Evolutionary conservation across 2,329 filamentous ascomycete species (phyloP), one percentile per base, ranked within the genome.

Genomic region (Venturia aucupariae): DNA sequence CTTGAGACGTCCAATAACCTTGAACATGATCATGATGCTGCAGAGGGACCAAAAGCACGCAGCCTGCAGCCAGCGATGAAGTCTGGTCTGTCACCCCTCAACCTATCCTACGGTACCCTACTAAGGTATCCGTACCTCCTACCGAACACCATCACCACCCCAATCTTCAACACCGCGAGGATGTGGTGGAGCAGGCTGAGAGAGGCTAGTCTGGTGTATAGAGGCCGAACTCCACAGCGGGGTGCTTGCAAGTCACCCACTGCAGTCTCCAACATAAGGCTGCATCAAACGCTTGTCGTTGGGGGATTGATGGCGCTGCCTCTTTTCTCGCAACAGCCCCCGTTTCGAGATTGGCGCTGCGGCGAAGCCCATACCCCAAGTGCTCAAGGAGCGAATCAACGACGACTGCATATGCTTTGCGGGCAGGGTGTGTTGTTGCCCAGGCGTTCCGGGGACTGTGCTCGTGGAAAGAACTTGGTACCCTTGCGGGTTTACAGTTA

Each of bases 1-100:
- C 59, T 41, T 60, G 59, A 60, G 59, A 60, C 59, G 59, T 57
- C 30, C 35, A 57, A 57, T 57, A 35, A 57, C n/a, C n/a, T n/a
- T n/a, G n/a, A n/a, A n/a, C n/a, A n/a, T n/a, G n/a, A n/a, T n/a
- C n/a, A n/a, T n/a, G 51, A 57, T 10, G 51, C 27, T 57, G 51
- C 51, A 57, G 51, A 57, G 15, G 30, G 11, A 57, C 1, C 51
- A 57, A 57, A 35, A 35, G 2, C 30, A 35, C 51, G 15, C 51
- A 8, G 5, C 8, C 51, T 17, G 27, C 30, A n/a, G 30, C 5
- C 19, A 19, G 19, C 17, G 17, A 19, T n/a, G 8, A 6, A 57
- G 2, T 19, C 4, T 22, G 15, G 27, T 19, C 27, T 46, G 11
- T n/a, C 3, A 11, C 3, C 6, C 3, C 1, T 32, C 27, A 11